These are phyloP conservation scores for Metschnikowia chrysomelidarum DNA, from an alignment of 805 yeast species.

Conservation along the genomic window DNA sequence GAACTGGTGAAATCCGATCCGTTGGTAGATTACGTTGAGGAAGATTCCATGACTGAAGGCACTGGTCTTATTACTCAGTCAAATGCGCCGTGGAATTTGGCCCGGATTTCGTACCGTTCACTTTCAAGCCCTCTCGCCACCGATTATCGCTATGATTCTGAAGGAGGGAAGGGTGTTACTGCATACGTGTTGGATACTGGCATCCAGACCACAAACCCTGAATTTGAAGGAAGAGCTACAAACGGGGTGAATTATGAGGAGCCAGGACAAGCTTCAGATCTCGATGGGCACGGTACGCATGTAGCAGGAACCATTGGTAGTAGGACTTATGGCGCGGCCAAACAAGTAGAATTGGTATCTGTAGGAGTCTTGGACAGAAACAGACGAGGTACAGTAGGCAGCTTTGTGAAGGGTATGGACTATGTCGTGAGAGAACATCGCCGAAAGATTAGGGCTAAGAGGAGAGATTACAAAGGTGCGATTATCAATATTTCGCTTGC, in stretches of 20 bases:
- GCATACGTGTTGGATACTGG: constrained; percentile 91
- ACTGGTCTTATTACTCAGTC: no score
- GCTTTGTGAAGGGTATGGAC: constrained; percentile 81
- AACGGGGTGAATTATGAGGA: constrained; percentile 72
- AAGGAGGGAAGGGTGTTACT: constrained; percentile 80
- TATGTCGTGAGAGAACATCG: constrained; percentile 74
- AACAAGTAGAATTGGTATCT: constrained; percentile 75
- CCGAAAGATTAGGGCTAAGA: constrained; percentile 46
- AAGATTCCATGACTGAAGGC: no score
- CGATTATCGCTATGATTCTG: constrained; percentile 62
- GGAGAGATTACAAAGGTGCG: constrained; percentile 75
- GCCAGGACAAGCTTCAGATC: constrained; percentile 71
- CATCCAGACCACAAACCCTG: constrained; percentile 67
- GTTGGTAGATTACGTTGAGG: no score
- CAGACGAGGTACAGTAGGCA: constrained; percentile 82
- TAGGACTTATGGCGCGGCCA: constrained; percentile 75
- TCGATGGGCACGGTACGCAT: constrained; percentile 93
- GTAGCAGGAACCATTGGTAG: constrained; percentile 93
- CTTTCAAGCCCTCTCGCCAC: background rate
- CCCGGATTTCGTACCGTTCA: constrained; percentile 80
- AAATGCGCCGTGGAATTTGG: constrained; percentile 92
- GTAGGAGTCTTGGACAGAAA: constrained; percentile 79
- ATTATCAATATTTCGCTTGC: constrained; percentile 92
- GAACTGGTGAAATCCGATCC: no score
- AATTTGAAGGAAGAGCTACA: constrained; percentile 77